phyloP scores from a whole-genome alignment of 257 asterid species.

The Ligustrum vulgare region DNA sequence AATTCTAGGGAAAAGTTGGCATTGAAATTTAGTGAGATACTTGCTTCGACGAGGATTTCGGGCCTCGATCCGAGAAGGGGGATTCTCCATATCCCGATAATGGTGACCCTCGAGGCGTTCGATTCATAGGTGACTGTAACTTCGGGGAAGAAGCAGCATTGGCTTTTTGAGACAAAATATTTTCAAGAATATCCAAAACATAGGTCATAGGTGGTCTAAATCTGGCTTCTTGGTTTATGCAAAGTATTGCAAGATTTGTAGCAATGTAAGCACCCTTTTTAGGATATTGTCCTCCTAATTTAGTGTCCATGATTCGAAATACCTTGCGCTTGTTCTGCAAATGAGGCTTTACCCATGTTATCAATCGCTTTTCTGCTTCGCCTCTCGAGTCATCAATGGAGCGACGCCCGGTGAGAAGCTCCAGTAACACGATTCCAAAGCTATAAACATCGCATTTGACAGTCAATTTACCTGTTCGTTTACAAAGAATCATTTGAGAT shows the following conservation, averaged over 20 bases:
- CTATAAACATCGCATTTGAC: constrained; percentile 51
- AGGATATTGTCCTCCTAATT: constrained; percentile 52
- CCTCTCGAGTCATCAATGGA: constrained; percentile 45
- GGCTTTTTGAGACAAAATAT: constrained; percentile 43
- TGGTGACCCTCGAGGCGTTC: neutral
- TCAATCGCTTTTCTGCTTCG: constrained; percentile 40
- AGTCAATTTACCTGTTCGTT: constrained; percentile 37
- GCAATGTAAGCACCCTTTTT: constrained; percentile 50
- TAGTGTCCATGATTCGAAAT: constrained; percentile 52
- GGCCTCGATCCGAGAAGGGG: neutral
- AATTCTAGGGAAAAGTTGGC: neutral
- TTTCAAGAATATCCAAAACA: constrained; percentile 51
- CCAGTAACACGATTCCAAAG: constrained; percentile 51
- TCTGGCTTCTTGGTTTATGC: constrained; percentile 44
- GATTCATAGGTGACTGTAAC: neutral
- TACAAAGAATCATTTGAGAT: neutral
- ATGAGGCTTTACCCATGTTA: constrained; percentile 43
- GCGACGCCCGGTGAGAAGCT: constrained; percentile 49
- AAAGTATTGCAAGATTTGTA: constrained; percentile 50
- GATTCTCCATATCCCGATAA: neutral
- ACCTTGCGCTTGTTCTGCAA: constrained; percentile 40
- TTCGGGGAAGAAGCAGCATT: neutral
- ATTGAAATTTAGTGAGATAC: neutral
- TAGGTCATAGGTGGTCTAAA: constrained; percentile 56
- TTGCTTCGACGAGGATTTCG: neutral